These are phyloP conservation scores for Sporisorium sorghi DNA, from an alignment of 1,284 basidiomycete species.

Conservation along the genomic window DNA sequence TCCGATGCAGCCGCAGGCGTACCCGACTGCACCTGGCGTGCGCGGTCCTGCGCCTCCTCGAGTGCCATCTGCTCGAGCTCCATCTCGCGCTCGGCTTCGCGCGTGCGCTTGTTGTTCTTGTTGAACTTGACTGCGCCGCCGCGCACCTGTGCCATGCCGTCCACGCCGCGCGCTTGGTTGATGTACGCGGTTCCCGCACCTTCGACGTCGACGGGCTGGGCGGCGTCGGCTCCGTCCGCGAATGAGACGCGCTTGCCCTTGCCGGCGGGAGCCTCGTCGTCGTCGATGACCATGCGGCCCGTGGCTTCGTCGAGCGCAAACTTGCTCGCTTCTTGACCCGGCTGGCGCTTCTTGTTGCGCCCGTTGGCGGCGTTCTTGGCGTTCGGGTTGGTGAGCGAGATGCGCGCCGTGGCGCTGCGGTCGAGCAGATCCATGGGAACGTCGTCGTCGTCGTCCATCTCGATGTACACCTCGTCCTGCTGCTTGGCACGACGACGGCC, in stretches of 20 bases:
- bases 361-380: constrained; percentile 28
- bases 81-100: constrained; percentile 62
- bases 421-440: constrained; percentile 95
- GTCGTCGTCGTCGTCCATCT: constrained; percentile 81
- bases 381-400: constrained; percentile 40
- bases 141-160: constrained; percentile 82
- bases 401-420: constrained; percentile 71
- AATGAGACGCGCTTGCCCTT: constrained; percentile 42
- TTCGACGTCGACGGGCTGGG: constrained; percentile 78
- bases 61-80: constrained; percentile 53
- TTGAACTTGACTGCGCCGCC: constrained; percentile 92
- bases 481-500: constrained; percentile 50
- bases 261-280: constrained; percentile 58
- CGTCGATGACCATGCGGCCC: constrained; percentile 88
- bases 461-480: constrained; percentile 74
- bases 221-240: constrained; percentile 69
- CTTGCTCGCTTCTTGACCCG: constrained; percentile 84
- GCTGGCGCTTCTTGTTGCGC: constrained; percentile 65
- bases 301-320: constrained; percentile 88
- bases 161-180: constrained; percentile 82
- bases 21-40: constrained; percentile 36
- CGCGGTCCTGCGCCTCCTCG: constrained; percentile 54
- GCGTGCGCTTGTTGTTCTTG: constrained; percentile 76
- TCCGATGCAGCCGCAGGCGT: constrained; percentile 15
- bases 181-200: constrained; percentile 76